Evolutionary conservation across 805 yeast genomes (phyloP).

Genomic region (Wilhelminamyces savonicus): DNA sequence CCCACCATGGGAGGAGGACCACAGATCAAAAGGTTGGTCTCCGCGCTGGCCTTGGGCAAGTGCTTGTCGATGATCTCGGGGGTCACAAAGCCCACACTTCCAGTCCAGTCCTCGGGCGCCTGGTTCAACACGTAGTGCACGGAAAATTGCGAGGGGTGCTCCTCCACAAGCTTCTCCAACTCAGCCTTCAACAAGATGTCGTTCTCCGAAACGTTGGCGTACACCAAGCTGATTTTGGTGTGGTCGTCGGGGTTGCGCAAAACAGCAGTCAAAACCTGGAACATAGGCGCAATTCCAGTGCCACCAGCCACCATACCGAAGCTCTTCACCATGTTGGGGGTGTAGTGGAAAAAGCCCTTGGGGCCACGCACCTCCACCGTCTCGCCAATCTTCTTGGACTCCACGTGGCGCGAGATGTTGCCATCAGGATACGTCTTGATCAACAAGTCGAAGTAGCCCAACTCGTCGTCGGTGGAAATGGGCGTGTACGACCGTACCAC

Average conservation of each 20-base stretch:
- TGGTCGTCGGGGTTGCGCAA: conserved; percentile 69
- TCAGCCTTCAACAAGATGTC: conserved; percentile 81
- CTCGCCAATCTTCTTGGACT: conserved; percentile 72
- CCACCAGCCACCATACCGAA: conserved; percentile 96
- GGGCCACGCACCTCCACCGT: conserved; percentile 80
- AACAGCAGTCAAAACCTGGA: conserved; percentile 81
- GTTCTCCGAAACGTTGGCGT: conserved; percentile 73
- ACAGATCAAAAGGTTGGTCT: conserved; percentile 72
- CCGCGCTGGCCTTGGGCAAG: conserved; percentile 56
- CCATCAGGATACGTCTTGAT: conserved; percentile 85
- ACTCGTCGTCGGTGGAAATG: conserved; percentile 69
- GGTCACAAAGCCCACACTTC: conserved; percentile 76
- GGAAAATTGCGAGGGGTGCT: conserved; percentile 53
- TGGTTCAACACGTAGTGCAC: conserved; percentile 72
- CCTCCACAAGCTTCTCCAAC: conserved; percentile 56
- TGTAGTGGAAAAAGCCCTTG: conserved; percentile 79
- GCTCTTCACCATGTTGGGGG: conserved; percentile 66
- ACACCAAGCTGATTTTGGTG: conserved; percentile 68
- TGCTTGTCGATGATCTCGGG: conserved; percentile 59
- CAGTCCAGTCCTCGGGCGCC: conserved; percentile 68
- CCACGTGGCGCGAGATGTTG: conserved; percentile 71
- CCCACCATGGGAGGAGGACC: conserved; percentile 94
- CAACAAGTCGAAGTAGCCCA: conserved; percentile 79
- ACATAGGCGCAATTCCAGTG: conserved; percentile 95
- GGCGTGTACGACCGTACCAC: conserved; percentile 88